phyloP scores from a whole-genome alignment of 805 yeast genomes.

The Candida khao-thaluensis region DNA sequence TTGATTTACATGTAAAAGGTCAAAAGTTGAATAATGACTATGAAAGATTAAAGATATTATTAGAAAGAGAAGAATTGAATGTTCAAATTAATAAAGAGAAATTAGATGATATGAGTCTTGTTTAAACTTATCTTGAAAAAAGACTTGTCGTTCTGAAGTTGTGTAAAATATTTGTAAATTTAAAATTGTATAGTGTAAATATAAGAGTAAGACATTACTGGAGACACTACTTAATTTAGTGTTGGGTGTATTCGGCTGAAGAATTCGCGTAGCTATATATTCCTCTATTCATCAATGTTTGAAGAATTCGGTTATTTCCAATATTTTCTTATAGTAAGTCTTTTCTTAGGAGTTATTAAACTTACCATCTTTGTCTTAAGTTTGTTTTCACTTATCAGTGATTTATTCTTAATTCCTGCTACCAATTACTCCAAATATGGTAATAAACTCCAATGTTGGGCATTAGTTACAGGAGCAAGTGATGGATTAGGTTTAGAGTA shows the following conservation, averaged over 20 bases:
- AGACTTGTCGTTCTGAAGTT: no score
- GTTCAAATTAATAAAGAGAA: constrained; percentile 45
- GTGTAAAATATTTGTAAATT: neutral
- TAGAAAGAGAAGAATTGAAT: constrained; percentile 32
- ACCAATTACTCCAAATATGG: constrained; percentile 68
- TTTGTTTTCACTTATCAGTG: constrained; percentile 52
- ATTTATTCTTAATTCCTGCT: constrained; percentile 55
- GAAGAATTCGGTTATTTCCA: constrained; percentile 14
- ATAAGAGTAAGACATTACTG: no score
- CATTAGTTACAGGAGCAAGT: constrained; percentile 95
- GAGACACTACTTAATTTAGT: neutral
- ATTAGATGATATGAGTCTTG: constrained; percentile 46
- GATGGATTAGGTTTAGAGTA: constrained; percentile 97
- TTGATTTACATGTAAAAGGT: constrained; percentile 25
- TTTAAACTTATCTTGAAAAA: no score
- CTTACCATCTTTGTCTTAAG: constrained; percentile 51
- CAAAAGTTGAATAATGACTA: constrained; percentile 21
- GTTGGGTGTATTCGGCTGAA: no score
- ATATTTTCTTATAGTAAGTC: constrained; percentile 28
- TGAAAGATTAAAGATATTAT: constrained; percentile 22
- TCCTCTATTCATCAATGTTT: no score
- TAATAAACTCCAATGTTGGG: constrained; percentile 74
- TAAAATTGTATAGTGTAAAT: no score
- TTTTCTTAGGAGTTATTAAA: constrained; percentile 65
- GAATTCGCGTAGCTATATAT: no score